These are phyloP conservation scores for Globisporangium paroecandrum DNA, from an alignment of 352 stramenopile genomes.

Conservation along the genomic window DNA sequence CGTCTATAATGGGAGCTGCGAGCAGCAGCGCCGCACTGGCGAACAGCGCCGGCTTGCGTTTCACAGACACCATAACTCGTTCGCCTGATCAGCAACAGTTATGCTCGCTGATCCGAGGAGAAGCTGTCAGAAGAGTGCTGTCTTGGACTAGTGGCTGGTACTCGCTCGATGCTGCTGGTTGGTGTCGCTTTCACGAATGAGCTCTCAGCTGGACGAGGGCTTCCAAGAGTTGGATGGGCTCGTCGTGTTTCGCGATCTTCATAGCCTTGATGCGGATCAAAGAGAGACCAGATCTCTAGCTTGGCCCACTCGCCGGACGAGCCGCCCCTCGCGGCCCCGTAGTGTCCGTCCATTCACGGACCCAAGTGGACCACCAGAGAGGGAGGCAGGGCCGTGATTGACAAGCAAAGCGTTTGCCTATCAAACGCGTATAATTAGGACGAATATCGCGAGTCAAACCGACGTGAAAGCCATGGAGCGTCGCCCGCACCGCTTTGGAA, in stretches of 20 bases:
- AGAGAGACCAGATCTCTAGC: not conserved
- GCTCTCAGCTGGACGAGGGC: not conserved
- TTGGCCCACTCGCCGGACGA: not conserved
- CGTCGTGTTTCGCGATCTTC: not conserved
- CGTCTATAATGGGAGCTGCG: not conserved
- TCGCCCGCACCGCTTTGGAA: constrained; percentile 2
- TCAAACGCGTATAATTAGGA: constrained; percentile 5
- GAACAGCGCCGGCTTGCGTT: not conserved
- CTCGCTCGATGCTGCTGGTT: not conserved
- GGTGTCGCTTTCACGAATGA: constrained; percentile 3
- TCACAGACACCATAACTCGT: constrained; percentile 5
- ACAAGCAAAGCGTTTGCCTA: constrained; percentile 1
- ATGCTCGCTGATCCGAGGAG: no score
- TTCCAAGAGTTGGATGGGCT: no score
- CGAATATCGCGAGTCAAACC: constrained; percentile 3
- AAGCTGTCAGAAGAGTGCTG: not conserved
- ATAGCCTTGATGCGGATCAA: not conserved
- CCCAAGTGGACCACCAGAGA: not conserved
- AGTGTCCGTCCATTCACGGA: not conserved
- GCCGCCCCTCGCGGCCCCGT: not conserved
- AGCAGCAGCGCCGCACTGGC: not conserved
- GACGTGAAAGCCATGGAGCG: not conserved
- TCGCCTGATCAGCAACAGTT: not conserved
- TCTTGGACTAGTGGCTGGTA: no score
- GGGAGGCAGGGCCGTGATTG: not conserved